Evolutionary conservation across 192 early-diverging fungal genomes (phyloP), one percentile per base, ranked within the genome.

Genomic region (Lobosporangium transversale): DNA sequence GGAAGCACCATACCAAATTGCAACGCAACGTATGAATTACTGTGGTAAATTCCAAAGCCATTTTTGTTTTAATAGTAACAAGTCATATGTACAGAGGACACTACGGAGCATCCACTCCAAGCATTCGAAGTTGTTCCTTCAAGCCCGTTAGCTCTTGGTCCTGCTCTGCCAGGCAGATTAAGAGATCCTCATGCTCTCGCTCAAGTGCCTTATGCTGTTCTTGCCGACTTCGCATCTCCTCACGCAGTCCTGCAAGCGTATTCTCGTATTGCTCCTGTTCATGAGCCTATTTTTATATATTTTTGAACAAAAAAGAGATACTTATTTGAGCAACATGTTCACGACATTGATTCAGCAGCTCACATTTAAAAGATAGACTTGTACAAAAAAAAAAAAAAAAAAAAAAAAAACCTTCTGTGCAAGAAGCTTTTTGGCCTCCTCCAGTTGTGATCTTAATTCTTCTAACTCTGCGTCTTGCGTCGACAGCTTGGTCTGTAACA

Each of bases 91-190:
- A n/a, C n/a, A n/a, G n/a, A n/a, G n/a, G n/a, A n/a, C n/a, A n/a
- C n/a, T n/a, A n/a, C n/a, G n/a, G n/a, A n/a, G 37, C 37, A 7
- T 40, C 37, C 24, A 53, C 2, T 31, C 65, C 73, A 6, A 76
- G 53, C 3, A 36, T 23, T 10, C 43, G 53, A 6, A 76, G 24
- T 20, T 58, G 57, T 26, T 62, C 53, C 53, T 76, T 76, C 26
- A 76, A 37, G 3, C 24, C 52, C 24, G 58, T 76, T 37, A 76
- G 44, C 40, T 76, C 73, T 29, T 85, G 84, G 58, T 95, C 94
- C 66, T 94, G 93, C 48, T 97, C 95, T 2, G 92, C 93, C 61
- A 95, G 66, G 53, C 87, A 93, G 30, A 94, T 88, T 35, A 95
- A 80, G 55, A 95, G 66, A 66, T 97, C 95, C 55, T 95, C 95